phyloP scores from a whole-genome alignment of 2,329 filamentous ascomycete species.

The Ascochyta fabae region DNA sequence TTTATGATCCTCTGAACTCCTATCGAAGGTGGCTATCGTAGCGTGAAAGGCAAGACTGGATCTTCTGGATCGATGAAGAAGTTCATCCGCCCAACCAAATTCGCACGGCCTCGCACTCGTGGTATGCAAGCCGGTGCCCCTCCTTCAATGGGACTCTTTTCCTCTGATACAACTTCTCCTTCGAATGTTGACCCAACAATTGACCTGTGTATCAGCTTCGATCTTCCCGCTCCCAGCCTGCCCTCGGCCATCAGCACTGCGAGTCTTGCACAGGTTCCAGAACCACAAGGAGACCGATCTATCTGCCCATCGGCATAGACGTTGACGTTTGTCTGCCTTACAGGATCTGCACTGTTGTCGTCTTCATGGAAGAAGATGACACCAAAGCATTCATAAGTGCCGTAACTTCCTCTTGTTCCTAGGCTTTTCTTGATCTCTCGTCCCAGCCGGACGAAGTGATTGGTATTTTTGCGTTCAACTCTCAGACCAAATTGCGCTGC shows the following conservation, averaged over 20 bases:
- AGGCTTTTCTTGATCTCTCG: conserved; percentile 15
- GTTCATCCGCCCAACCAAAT: conserved; percentile 16
- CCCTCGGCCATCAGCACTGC: conserved; percentile 16
- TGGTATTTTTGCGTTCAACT: conserved; percentile 2
- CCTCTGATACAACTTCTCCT: conserved; percentile 6
- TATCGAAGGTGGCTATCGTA: background rate
- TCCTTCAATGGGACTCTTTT: conserved; percentile 8
- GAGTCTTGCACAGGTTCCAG: conserved; percentile 19
- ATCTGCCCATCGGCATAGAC: conserved; percentile 20
- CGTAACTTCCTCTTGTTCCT: conserved; percentile 7
- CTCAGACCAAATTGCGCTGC: conserved; percentile 11
- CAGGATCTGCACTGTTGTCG: background rate
- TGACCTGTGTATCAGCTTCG: conserved; percentile 22
- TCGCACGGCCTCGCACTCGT: conserved; percentile 14
- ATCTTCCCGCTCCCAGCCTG: conserved; percentile 1
- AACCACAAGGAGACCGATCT: conserved; percentile 19
- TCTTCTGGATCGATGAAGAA: conserved; percentile 2
- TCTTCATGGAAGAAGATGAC: conserved; percentile 18
- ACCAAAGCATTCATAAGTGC: conserved; percentile 14
- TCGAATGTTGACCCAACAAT: conserved; percentile 21
- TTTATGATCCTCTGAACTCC: background rate
- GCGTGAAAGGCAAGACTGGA: background rate
- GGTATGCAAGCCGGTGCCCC: conserved; percentile 15
- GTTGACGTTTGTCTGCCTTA: conserved; percentile 16
- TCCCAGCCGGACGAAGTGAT: conserved; percentile 4